A percentile compares a stretch with the other conserved stretches of the same genome.
Conservation (phyloP, 1,139 yeast species). For the Yamadazyma atlantica region DNA sequence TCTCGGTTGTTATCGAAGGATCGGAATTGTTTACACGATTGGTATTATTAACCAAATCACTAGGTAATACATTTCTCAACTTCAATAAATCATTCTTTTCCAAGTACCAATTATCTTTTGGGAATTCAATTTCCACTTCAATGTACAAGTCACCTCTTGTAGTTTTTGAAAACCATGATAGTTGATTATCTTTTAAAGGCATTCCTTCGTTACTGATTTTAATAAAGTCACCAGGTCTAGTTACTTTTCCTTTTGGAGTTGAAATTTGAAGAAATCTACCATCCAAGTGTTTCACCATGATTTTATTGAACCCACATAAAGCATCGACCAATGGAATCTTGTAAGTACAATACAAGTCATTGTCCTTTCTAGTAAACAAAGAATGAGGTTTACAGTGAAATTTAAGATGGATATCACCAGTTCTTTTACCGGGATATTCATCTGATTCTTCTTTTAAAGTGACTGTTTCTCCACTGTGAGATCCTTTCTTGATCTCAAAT, state of each 20-base stretch:
- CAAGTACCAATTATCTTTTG: constrained; percentile 75
- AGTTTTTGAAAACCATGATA: constrained; percentile 29
- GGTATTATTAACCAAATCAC: constrained; percentile 24
- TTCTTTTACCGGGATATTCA: constrained; percentile 65
- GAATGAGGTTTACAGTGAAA: constrained; percentile 49
- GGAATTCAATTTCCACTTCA: constrained; percentile 73
- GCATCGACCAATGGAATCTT: constrained; percentile 76
- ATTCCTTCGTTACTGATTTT: constrained; percentile 80
- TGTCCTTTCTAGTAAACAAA: constrained; percentile 55
- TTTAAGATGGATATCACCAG: constrained; percentile 78
- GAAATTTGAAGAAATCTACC: constrained; percentile 67
- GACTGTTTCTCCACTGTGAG: constrained; percentile 59
- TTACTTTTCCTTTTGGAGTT: constrained; percentile 73
- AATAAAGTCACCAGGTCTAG: constrained; percentile 74
- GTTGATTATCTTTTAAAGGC: constrained; percentile 53
- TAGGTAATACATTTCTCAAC: constrained; percentile 57
- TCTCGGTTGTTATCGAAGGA: constrained; percentile 28
- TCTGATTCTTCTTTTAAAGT: constrained; percentile 73
- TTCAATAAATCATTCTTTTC: constrained; percentile 61
- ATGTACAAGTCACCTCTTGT: constrained; percentile 74
- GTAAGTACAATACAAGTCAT: constrained; percentile 63
- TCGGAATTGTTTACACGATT: constrained; percentile 26
- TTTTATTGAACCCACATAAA: constrained; percentile 72
- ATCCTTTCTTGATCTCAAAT: constrained; percentile 75
- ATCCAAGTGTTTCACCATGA: constrained; percentile 75